These are phyloP conservation scores for Periconia macrospinosa DNA, from an alignment of 2,329 filamentous ascomycete species.

Conservation along the genomic window DNA sequence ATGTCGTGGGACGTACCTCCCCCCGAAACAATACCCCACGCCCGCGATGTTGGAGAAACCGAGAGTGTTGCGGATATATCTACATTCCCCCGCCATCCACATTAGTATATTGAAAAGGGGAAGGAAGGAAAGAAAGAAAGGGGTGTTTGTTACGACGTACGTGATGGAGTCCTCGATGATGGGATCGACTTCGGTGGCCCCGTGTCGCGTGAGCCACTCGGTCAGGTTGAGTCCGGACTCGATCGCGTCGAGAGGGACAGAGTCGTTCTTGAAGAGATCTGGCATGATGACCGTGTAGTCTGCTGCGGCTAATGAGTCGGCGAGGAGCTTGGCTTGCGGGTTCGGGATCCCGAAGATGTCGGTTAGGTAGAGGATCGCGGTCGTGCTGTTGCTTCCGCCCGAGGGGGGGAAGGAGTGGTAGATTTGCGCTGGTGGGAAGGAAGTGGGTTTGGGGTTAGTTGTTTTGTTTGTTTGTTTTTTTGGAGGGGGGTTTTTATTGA, in stretches of 20 bases:
- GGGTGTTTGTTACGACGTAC: constrained; percentile 55
- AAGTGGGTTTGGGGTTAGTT: no score
- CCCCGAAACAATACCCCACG: constrained; percentile 75
- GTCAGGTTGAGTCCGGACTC: constrained; percentile 36
- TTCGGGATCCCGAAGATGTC: constrained; percentile 39
- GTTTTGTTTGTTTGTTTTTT: not conserved
- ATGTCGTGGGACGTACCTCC: constrained; percentile 72
- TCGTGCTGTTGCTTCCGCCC: constrained; percentile 4
- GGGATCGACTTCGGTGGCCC: constrained; percentile 47
- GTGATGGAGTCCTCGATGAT: constrained; percentile 57
- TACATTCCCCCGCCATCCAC: not conserved
- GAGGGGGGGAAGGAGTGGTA: constrained; percentile 16
- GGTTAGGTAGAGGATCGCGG: constrained; percentile 35
- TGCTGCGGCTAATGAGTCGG: constrained; percentile 34
- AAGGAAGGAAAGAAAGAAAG: no score
- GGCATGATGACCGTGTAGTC: constrained; percentile 37
- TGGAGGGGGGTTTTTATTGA: not conserved
- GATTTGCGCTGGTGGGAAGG: constrained; percentile 13
- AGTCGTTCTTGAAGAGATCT: constrained; percentile 39
- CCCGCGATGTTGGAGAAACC: constrained; percentile 52
- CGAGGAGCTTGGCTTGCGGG: constrained; percentile 36
- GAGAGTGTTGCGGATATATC: not conserved
- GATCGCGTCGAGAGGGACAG: constrained; percentile 31
- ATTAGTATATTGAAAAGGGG: no score
- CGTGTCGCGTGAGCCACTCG: constrained; percentile 50